Base-by-base conservation (phyloP, 2,329 filamentous ascomycete species). In the Didymella pinodella region DNA sequence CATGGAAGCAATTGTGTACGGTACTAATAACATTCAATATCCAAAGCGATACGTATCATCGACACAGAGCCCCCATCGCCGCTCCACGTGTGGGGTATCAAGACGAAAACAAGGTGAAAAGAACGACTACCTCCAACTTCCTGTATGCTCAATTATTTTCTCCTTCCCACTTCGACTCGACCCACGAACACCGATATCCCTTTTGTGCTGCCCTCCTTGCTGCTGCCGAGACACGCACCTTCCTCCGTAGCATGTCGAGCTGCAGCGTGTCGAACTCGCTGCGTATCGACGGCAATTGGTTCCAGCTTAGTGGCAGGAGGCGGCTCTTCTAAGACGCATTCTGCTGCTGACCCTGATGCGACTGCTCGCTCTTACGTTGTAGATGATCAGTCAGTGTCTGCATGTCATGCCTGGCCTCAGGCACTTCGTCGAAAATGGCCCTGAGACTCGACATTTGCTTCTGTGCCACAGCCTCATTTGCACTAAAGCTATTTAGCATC, bases 381-480 rank as follows among this genome's bases (percentile, higher is more conserved):
- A 76, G 32, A 38, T 73, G 67, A 26, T 71, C 59, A 1, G 54
- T 64, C 5, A 76, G 56, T 1, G 72, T 65, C 7, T 48, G 61
- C 11, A 81, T 71, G 61, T 93, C 87, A 1, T 87, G 84, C 22
- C 86, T 82, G 0, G 91, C 86, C 22, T 83, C 84, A 0, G 87
- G 86, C 54, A 92, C 88, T 11, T 83, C 81, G 48, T 88, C 84
- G 25, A 92, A 82, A 14, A 94, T 88, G 38, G 85, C 83, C 50
- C 85, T 83, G 62, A 97, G 85, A 28, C 95, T 86, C 54, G 85
- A 82, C 85, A 95, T 89, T 71, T 96, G 91, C 16, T 85, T 67
- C 46, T 76, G 72, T 10, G 68, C 68, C 28, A 81, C 75, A 7
- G 68, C 64, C 7, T 75, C 69, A 16, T 74, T 71, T 10, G 74